These are phyloP conservation scores for Ophiostoma sp. DNA, from an alignment of 2,329 filamentous ascomycete species.

Conservation along the genomic window DNA sequence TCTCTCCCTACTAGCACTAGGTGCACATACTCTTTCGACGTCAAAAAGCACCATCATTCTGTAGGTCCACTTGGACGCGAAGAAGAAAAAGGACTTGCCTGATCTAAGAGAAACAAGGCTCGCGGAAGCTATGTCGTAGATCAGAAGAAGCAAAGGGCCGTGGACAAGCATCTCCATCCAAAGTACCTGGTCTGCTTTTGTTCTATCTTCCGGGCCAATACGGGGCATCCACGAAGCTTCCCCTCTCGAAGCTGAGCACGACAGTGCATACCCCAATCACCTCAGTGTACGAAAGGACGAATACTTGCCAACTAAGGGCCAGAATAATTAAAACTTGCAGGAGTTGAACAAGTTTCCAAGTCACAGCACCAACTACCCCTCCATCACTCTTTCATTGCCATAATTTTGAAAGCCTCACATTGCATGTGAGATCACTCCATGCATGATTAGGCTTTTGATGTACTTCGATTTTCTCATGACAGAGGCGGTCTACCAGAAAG, in stretches of 20 bases:
- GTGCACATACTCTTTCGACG: too few relatives aligned
- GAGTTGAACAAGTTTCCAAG: not conserved
- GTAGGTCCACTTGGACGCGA: not conserved
- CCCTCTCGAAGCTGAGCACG: not conserved
- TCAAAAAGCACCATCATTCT: not conserved
- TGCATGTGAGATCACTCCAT: not conserved
- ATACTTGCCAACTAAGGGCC: not conserved
- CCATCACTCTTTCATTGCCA: not conserved
- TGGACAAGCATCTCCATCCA: not conserved
- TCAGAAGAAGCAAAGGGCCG: not conserved
- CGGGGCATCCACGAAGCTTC: not conserved
- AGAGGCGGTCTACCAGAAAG: not conserved
- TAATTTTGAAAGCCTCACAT: not conserved
- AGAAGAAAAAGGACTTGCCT: not conserved
- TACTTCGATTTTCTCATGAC: not conserved
- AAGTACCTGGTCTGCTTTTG: not conserved
- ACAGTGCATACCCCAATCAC: not conserved
- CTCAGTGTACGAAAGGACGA: not conserved
- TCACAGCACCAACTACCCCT: too few relatives aligned
- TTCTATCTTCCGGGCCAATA: not conserved
- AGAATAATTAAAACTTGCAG: not conserved
- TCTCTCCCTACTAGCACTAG: not conserved
- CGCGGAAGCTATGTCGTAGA: slow-evolving; percentile 4
- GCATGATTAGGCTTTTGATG: too few relatives aligned
- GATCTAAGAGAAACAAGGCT: not conserved